Evolutionary conservation across 2,329 filamentous ascomycete genomes (phyloP).

Genomic region (Aspergillus hiratsukae): DNA sequence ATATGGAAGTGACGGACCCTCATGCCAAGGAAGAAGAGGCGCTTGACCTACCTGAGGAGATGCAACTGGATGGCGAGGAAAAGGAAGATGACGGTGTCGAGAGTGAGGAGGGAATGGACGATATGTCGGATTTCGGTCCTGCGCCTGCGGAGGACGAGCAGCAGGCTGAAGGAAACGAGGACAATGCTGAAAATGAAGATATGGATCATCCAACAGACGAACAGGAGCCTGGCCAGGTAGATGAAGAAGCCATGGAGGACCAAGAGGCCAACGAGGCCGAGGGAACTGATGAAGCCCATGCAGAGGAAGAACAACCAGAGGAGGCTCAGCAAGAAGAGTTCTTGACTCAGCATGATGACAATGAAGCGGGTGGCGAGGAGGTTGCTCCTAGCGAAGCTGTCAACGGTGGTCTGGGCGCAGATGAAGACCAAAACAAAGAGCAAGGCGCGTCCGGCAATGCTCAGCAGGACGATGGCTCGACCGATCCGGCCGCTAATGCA

Average conservation of each 20-base stretch:
- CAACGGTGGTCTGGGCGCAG: conserved; percentile 35
- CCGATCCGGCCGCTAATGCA: conserved; percentile 43
- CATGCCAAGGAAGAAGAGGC: conserved; percentile 77
- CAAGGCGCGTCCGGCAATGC: conserved; percentile 45
- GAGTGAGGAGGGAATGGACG: conserved; percentile 43
- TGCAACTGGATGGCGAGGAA: conserved; percentile 71
- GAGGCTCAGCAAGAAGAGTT: conserved; percentile 49
- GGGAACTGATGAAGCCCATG: conserved; percentile 45
- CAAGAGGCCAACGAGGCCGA: conserved; percentile 43
- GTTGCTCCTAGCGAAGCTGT: conserved; percentile 43
- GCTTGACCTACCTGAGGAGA: conserved; percentile 79
- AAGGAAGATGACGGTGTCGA: conserved; percentile 49
- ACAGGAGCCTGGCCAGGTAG: conserved; percentile 27
- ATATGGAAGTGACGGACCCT: conserved; percentile 64
- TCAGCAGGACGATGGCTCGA: conserved; percentile 40
- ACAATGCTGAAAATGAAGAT: conserved; percentile 28
- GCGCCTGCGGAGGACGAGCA: conserved; percentile 34
- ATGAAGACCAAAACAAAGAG: conserved; percentile 40
- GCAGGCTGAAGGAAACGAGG: conserved; percentile 26
- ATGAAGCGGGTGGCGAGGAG: conserved; percentile 52
- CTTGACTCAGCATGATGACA: conserved; percentile 44
- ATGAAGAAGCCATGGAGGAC: conserved; percentile 40
- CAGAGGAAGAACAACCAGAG: conserved; percentile 43
- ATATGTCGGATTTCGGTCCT: conserved; percentile 42
- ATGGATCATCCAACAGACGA: conserved; percentile 27